Evolutionary conservation across 768 basidiomycete species (phyloP), one percentile per base, ranked within the genome.

Genomic region (Infundibulicybe gibba): DNA sequence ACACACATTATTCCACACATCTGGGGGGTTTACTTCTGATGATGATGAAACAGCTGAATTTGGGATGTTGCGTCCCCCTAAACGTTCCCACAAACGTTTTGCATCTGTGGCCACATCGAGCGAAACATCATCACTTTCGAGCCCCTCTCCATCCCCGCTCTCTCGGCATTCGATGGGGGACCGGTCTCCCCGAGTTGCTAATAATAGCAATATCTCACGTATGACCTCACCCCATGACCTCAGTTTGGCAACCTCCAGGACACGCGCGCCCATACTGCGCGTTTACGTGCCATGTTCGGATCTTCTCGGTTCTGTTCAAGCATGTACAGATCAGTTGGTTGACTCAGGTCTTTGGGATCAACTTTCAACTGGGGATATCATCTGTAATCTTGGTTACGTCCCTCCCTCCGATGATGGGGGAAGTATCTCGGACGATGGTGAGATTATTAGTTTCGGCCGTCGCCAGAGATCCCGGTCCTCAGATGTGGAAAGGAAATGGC

Each of bases 311-410:
- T 72, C 72, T 40, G 65, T 88, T 38, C 58, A 71, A 9, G 67
- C 68, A 10, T 90, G 87, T 59, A 83, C 88, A 56, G 74, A 79
- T 30, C 86, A 90, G 58, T 72, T 92, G 4, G 65, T 78, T n/a
- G 70, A 74, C 1, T 73, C 78, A 1, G 85, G 80, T 0, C 72
- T 92, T 5, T 90, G 88, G 87, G 65, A 72, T 5, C 77, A 88
- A 56, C 71, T 92, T n/a, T 87, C 84, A 1, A 75, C 74, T 0
- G 90, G 90, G 0, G 90, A 92, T 54, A 64, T 90, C 32, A 74
- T 92, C 16, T 89, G 84, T 58, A 92, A 92, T 62, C 72, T 92
- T 40, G 90, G 90, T 5, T 90, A 81, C 55, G 71, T 92, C 13
- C 86, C 85, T 1, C 66, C 75, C 0, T 57, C 62, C 15, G 54